A percentile compares a stretch with the other conserved stretches of the same genome.
phyloP scores from a whole-genome alignment of 2,329 filamentous ascomycete species.

The Pseudopyricularia javanii region DNA sequence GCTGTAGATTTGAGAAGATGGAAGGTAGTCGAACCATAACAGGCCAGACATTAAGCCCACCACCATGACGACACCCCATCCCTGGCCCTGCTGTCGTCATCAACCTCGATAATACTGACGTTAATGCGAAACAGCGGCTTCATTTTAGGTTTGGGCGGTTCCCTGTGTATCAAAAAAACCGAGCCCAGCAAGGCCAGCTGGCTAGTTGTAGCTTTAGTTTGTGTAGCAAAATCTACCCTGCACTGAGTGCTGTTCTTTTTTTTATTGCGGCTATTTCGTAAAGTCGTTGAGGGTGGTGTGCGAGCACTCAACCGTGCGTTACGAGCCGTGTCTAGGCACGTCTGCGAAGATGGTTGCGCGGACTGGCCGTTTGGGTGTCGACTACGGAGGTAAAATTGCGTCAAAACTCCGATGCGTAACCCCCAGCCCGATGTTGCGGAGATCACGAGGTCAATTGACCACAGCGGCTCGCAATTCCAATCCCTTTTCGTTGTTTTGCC shows the following conservation, averaged over 20 bases:
- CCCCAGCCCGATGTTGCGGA: not conserved
- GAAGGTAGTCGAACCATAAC: not conserved
- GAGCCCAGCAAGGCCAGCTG: no score
- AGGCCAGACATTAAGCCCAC: not conserved
- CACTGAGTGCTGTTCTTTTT: no score
- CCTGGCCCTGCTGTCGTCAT: not conserved
- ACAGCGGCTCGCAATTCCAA: not conserved
- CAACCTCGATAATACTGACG: not conserved
- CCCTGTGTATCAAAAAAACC: not conserved
- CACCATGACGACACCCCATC: not conserved
- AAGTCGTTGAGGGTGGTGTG: no score
- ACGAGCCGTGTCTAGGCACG: not conserved
- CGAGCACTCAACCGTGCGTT: no score
- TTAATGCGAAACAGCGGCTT: not conserved
- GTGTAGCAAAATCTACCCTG: not conserved
- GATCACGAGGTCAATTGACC: not conserved
- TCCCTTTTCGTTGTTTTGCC: not conserved
- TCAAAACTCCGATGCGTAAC: not conserved
- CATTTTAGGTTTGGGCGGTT: not conserved
- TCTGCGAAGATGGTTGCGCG: not conserved
- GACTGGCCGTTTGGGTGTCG: not conserved
- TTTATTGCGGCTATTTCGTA: no score
- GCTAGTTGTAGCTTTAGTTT: not conserved
- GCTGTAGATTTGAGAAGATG: constrained; percentile 2
- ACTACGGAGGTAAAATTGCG: not conserved